These are phyloP conservation scores for Funneliformis geosporum DNA, from an alignment of 192 early-diverging fungal genomes.

Conservation along the genomic window DNA sequence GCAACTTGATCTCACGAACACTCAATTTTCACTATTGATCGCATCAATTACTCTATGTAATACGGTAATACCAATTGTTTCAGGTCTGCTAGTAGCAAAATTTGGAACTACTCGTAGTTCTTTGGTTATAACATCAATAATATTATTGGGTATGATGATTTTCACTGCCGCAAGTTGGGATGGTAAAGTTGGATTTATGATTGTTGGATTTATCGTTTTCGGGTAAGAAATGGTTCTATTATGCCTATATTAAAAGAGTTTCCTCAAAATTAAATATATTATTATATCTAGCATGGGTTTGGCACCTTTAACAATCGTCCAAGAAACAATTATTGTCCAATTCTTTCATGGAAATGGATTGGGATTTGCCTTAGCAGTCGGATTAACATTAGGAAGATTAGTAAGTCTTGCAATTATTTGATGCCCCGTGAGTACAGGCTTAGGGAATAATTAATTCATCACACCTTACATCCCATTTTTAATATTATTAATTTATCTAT, in stretches of 20 bases:
- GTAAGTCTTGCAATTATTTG: conserved; percentile 36
- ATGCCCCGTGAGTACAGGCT: no score
- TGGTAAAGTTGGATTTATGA: conserved; percentile 43
- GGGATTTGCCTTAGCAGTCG: conserved; percentile 67
- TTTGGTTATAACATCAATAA: conserved; percentile 43
- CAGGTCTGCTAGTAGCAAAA: conserved; percentile 44
- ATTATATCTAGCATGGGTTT: conserved; percentile 62
- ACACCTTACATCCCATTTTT: neutral
- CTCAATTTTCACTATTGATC: conserved; percentile 48
- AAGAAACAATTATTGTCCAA: conserved; percentile 78
- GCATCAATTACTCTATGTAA: conserved; percentile 48
- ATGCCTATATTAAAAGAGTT: neutral
- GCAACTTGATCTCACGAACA: conserved; percentile 46
- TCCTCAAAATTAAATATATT: no score
- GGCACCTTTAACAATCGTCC: conserved; percentile 75
- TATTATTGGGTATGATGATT: conserved; percentile 42
- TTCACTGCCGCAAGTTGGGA: conserved; percentile 44
- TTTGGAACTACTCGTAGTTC: conserved; percentile 51
- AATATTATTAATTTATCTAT: neutral
- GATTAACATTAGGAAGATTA: conserved; percentile 70
- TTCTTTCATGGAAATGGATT: conserved; percentile 72
- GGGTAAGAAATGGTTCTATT: conserved; percentile 37
- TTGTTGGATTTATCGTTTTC: conserved; percentile 44
- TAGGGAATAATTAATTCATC: neutral
- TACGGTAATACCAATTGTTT: conserved; percentile 46